Base-by-base conservation (phyloP, 768 basidiomycete genomes). In the Daedaleopsis sinensis region DNA sequence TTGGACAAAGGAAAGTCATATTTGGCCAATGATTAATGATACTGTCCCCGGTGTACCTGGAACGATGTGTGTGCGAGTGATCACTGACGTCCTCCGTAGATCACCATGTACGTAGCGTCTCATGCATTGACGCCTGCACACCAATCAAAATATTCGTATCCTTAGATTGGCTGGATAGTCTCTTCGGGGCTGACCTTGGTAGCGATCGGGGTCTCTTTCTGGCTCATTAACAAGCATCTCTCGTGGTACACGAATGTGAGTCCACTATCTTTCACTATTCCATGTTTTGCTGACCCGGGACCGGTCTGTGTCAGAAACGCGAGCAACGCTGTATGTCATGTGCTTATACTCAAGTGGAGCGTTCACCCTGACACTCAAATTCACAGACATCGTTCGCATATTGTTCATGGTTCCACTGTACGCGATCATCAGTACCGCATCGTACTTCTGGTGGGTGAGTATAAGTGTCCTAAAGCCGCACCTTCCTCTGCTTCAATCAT, bases 381-480 rank as follows among this genome's bases (percentile, higher is more conserved):
- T 8, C 37, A 38, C 32, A 89, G 87, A 90, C 70, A 88, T 90
- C 65, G 81, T 90, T 51, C 86, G 91, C 11, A 74, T 92, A 19
- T 79, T 93, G 23, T 84, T 92, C 73, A 86, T 93, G 86, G 88
- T 91, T 2, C 89, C 90, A 1, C 79, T 91, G 36, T 93, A 93
- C 69, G 85, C 88, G 9, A 68, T 82, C 42, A 83, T 88, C 71
- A 88, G 84, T 67, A 80, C 88, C 58, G 80, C 83, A 1, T 88
- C 88, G 7, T 92, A 86, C 72, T 73, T 89, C 37, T 89, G 87
- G 74, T 90, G 88, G 86, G 87, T 87, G 68, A 63, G 76, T 73
- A 44, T 15, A 21, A 24, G n/a, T n/a, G n/a, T n/a, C n/a, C n/a
- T n/a, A n/a, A n/a, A n/a, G n/a, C n/a, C 24, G 18, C 19, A 32